Evolutionary conservation across 2,329 filamentous ascomycete genomes (phyloP).

Genomic region (Berkeleyomyces rouxiae): DNA sequence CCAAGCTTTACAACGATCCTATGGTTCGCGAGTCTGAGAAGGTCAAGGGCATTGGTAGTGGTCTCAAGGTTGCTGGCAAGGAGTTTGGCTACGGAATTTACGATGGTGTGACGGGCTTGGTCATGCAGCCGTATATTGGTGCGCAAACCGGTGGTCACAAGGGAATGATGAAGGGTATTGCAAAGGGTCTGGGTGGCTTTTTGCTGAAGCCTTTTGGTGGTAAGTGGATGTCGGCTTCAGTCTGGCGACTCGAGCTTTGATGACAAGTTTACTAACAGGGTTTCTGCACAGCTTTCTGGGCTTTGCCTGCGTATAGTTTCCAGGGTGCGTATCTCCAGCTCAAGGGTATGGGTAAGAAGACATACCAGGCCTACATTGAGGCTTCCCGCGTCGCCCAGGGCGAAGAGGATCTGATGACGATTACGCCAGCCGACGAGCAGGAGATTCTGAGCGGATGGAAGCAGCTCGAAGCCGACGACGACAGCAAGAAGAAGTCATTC

Average conservation of each 20-base stretch:
- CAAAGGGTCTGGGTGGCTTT: conserved; percentile 67
- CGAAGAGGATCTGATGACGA: conserved; percentile 41
- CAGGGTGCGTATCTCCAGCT: conserved; percentile 69
- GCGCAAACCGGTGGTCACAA: conserved; percentile 29
- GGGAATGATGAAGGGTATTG: conserved; percentile 63
- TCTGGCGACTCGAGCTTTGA: background rate
- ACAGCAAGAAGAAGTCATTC: background rate
- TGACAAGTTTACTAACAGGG: background rate
- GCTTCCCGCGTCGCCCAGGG: conserved; percentile 62
- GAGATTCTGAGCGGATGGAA: conserved; percentile 52
- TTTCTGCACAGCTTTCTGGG: conserved; percentile 10
- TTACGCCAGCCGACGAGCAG: conserved; percentile 40
- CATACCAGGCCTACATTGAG: conserved; percentile 63
- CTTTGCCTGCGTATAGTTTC: conserved; percentile 56
- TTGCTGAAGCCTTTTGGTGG: conserved; percentile 65
- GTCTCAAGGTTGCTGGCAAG: conserved; percentile 60
- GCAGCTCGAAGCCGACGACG: conserved; percentile 34
- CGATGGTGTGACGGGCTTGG: conserved; percentile 64
- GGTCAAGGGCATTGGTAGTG: conserved; percentile 60
- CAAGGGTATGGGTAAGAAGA: conserved; percentile 51
- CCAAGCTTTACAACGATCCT: conserved; percentile 69
- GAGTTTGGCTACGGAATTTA: conserved; percentile 64
- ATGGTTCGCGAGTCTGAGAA: conserved; percentile 64
- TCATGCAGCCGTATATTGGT: conserved; percentile 58
- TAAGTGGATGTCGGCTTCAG: conserved; percentile 22